Conservation (phyloP, 257 asterid species). For the Lithospermum erythrorhizon region DNA sequence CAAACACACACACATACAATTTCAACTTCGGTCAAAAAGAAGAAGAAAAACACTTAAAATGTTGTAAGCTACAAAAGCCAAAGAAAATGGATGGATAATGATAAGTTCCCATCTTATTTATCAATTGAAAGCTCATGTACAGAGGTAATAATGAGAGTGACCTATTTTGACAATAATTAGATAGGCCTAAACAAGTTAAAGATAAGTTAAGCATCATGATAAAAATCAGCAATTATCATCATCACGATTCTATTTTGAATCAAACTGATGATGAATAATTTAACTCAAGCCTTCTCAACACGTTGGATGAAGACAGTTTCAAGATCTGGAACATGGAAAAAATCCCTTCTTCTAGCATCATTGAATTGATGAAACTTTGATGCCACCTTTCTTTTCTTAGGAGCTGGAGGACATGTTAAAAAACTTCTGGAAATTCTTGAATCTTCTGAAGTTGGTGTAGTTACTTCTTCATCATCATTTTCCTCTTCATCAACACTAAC, state of each 20-base stretch:
- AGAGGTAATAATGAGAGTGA: neutral
- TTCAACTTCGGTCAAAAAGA: no score
- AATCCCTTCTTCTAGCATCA: constrained; percentile 15
- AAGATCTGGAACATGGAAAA: constrained; percentile 29
- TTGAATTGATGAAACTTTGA: constrained; percentile 12
- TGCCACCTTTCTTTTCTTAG: constrained; percentile 31
- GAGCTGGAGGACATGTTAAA: constrained; percentile 31
- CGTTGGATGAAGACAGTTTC: constrained; percentile 22
- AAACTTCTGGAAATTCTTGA: constrained; percentile 19
- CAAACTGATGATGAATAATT: no score
- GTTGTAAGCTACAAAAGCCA: no score
- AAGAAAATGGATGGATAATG: neutral
- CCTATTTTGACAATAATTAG: neutral
- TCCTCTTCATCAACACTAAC: constrained; percentile 9
- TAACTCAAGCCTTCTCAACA: constrained; percentile 14
- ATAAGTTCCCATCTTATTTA: neutral
- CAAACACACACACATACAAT: no score
- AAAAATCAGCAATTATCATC: neutral
- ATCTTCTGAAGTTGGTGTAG: constrained; percentile 32
- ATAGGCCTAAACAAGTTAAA: neutral
- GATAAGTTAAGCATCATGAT: neutral
- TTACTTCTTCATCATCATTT: constrained; percentile 10
- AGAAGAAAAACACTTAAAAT: no score
- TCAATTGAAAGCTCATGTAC: neutral
- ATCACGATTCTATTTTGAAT: neutral